Evolutionary conservation across 2,329 filamentous ascomycete genomes (phyloP).

Genomic region (Microcyclospora tardicrescens): DNA sequence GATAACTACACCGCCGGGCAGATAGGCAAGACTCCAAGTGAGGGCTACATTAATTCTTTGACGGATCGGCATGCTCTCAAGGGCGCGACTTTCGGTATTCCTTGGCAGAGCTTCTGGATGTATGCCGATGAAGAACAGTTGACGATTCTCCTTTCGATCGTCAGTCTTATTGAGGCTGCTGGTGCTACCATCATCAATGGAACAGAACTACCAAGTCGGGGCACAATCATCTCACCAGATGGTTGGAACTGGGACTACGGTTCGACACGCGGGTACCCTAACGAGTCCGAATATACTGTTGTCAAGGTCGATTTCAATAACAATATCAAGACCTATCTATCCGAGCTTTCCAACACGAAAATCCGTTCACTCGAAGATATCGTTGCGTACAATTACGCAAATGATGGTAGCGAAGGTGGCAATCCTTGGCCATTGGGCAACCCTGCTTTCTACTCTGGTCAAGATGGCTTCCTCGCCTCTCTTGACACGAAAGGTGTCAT

Average conservation of each 20-base stretch:
- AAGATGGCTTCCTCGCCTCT: constrained; percentile 56
- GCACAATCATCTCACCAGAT: constrained; percentile 48
- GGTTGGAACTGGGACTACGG: constrained; percentile 70
- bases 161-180: constrained; percentile 43
- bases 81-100: constrained; percentile 55
- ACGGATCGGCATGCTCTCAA: constrained; percentile 41
- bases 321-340: constrained; percentile 51
- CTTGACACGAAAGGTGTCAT: constrained; percentile 46
- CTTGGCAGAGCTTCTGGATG: constrained; percentile 60
- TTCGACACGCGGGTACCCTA: constrained; percentile 47
- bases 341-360: constrained; percentile 48
- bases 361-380: constrained; percentile 51
- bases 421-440: constrained; percentile 36
- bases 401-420: constrained; percentile 55
- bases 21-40: constrained; percentile 38
- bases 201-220: constrained; percentile 53
- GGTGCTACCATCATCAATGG: constrained; percentile 57
- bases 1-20: constrained; percentile 57
- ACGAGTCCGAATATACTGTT: constrained; percentile 61
- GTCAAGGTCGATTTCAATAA: constrained; percentile 61
- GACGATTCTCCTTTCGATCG: constrained; percentile 34
- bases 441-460: constrained; percentile 56
- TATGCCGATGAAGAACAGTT: constrained; percentile 45
- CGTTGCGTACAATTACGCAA: constrained; percentile 46
- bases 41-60: constrained; percentile 47